Percentiles rank a stretch among this genome's conserved stretches.
Conservation (phyloP, 768 basidiomycete species). For the Hygrocybe punicea region DNA sequence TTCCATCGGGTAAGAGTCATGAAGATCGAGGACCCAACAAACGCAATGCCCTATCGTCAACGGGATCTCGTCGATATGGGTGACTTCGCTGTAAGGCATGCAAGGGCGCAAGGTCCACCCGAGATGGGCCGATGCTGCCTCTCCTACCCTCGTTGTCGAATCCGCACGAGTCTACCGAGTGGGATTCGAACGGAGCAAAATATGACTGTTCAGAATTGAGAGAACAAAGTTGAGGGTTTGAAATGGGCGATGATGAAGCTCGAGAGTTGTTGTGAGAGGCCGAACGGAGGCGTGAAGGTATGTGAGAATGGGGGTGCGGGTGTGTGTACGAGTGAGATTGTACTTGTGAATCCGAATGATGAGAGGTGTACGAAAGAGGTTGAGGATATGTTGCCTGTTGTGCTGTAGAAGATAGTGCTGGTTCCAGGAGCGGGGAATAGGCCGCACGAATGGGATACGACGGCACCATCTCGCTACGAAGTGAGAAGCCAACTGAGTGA, state of each 20-base stretch:
- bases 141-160: conserved; percentile 10
- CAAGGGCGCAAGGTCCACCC: conserved; percentile 54
- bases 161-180: conserved; percentile 7
- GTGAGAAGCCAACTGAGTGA: background rate
- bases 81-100: conserved; percentile 50
- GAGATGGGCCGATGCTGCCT: conserved; percentile 27
- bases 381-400: background rate
- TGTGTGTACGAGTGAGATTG: background rate
- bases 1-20: no score
- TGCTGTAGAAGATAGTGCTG: background rate
- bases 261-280: background rate
- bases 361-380: background rate
- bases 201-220: background rate
- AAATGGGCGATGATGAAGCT: background rate
- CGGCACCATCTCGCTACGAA: background rate
- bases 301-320: background rate
- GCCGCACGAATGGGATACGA: conserved; percentile 3
- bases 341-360: background rate
- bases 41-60: conserved; percentile 61
- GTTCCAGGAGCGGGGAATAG: conserved; percentile 1
- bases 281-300: background rate
- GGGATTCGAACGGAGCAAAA: background rate
- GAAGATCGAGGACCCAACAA: conserved; percentile 34
- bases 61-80: conserved; percentile 56
- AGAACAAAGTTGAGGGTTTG: background rate